Evolutionary conservation across 73 alveolate species (phyloP).

Genomic region (Paramecium pentaurelia): DNA sequence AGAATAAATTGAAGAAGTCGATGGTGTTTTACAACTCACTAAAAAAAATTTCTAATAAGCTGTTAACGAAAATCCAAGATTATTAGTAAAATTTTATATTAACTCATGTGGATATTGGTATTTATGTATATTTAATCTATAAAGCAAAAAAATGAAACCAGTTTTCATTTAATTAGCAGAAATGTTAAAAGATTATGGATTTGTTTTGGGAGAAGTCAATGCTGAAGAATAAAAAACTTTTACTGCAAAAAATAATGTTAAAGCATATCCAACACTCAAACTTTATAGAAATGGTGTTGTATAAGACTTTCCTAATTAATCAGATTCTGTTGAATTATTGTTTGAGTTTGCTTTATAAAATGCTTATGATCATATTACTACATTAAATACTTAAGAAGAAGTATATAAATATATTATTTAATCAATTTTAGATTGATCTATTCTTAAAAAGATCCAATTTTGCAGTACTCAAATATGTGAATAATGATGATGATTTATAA

Average conservation of each 20-base stretch:
- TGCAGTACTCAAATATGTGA: neutral
- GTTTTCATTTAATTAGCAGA: neutral
- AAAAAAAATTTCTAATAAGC: neutral
- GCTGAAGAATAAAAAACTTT: neutral
- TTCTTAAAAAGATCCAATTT: conserved; percentile 10
- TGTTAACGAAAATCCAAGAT: neutral
- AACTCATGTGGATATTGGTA: conserved; percentile 25
- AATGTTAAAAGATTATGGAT: conserved; percentile 1
- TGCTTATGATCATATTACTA: neutral
- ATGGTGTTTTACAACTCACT: neutral
- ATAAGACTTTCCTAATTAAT: neutral
- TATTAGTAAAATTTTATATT: neutral
- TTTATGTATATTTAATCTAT: neutral
- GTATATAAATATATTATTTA: neutral
- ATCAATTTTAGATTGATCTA: neutral
- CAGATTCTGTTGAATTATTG: neutral
- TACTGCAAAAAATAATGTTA: neutral
- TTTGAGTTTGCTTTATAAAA: neutral
- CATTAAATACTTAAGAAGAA: neutral
- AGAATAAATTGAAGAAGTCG: neutral
- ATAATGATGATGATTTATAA: neutral
- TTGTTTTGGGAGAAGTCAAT: conserved; percentile 14
- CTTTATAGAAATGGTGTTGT: neutral
- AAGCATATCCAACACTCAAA: neutral
- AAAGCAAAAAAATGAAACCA: neutral